Conservation (phyloP, 2,329 filamentous ascomycete species). For the Alternaria sp. region DNA sequence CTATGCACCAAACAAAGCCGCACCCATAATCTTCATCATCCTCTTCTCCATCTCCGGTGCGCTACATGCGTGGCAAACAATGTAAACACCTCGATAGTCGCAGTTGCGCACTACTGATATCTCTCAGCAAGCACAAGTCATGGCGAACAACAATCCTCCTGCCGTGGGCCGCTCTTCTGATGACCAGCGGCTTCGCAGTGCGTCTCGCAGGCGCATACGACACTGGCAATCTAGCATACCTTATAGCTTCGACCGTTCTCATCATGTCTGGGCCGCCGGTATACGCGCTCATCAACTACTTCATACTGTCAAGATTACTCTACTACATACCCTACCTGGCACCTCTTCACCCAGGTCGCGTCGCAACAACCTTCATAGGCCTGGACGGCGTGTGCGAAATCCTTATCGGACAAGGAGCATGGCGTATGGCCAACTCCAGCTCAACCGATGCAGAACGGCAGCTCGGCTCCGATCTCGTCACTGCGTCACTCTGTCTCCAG, state of each 20-base stretch:
- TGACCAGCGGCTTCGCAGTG: slow-evolving; percentile 62
- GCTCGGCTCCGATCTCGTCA: slow-evolving; percentile 55
- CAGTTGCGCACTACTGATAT: not conserved
- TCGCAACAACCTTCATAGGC: slow-evolving; percentile 65
- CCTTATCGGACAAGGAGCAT: slow-evolving; percentile 60
- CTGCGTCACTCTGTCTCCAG: slow-evolving; percentile 58
- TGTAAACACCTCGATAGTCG: slow-evolving; percentile 51
- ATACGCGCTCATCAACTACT: slow-evolving; percentile 67
- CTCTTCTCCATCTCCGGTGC: slow-evolving; percentile 55
- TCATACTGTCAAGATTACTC: slow-evolving; percentile 65
- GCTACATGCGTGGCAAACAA: slow-evolving; percentile 62
- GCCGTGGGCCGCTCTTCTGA: slow-evolving; percentile 61
- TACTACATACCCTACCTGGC: slow-evolving; percentile 67
- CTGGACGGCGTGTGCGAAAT: slow-evolving; percentile 59
- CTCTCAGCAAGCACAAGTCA: slow-evolving; percentile 59
- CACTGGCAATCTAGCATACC: slow-evolving; percentile 51
- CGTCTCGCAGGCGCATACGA: slow-evolving; percentile 61
- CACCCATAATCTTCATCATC: slow-evolving; percentile 61
- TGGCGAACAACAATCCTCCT: slow-evolving; percentile 64
- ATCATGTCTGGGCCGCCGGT: slow-evolving; percentile 58
- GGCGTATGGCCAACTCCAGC: slow-evolving; percentile 51
- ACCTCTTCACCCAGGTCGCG: slow-evolving; percentile 63
- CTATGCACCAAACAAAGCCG: slow-evolving; percentile 62
- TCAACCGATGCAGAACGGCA: slow-evolving; percentile 47
- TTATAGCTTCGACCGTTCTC: slow-evolving; percentile 51